Evolutionary conservation across 2,329 filamentous ascomycete genomes (phyloP).

Genomic region (Lasiodiplodia sp.): DNA sequence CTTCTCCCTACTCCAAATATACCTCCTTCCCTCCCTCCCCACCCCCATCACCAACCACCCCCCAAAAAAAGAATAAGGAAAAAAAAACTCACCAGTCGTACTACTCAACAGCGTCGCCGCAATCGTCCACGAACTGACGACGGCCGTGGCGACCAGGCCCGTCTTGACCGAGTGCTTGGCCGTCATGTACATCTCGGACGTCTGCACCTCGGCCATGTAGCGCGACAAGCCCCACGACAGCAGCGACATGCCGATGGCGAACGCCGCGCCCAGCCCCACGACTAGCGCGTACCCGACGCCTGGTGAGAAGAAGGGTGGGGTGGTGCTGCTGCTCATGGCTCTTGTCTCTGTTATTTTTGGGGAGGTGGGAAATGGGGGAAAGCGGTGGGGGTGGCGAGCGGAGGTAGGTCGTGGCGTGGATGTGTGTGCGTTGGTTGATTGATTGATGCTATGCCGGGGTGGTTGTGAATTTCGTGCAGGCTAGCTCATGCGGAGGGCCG

Average conservation of each 20-base stretch:
- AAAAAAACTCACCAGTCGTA: constrained; percentile 23
- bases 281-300: constrained; percentile 29
- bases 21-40: too few species aligned
- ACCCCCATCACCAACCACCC: too few species aligned
- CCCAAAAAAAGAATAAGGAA: background rate
- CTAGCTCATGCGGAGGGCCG: too few species aligned
- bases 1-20: background rate
- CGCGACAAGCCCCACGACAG: constrained; percentile 28
- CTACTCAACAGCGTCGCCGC: constrained; percentile 30
- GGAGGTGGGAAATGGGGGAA: background rate
- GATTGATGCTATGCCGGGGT: too few species aligned
- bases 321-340: background rate
- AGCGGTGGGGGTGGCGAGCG: too few species aligned
- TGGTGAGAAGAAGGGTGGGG: constrained; percentile 21
- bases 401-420: too few species aligned
- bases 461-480: too few species aligned
- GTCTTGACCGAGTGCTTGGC: constrained; percentile 38
- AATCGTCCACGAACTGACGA: constrained; percentile 35
- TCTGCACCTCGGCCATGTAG: constrained; percentile 31
- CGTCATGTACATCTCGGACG: constrained; percentile 37
- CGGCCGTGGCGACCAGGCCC: constrained; percentile 36
- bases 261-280: constrained; percentile 27
- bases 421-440: too few species aligned
- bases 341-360: background rate
- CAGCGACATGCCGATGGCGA: constrained; percentile 29